Percentiles rank a stretch among this genome's conserved stretches.
phyloP scores from a whole-genome alignment of 169 alveolate genomes.

The Plasmodium yoelii region DNA sequence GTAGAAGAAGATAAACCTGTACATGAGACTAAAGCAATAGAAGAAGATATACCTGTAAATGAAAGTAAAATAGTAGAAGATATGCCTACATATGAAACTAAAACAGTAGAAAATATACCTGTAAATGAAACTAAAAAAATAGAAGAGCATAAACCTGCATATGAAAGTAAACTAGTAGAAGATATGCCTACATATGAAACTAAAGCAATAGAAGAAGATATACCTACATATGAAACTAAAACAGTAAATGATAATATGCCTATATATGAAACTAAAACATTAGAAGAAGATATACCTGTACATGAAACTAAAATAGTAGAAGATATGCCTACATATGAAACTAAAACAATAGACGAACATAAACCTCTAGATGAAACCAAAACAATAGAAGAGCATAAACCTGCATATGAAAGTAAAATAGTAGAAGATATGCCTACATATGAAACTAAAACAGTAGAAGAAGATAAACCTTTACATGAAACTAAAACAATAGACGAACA shows the following conservation, averaged over 20 bases:
- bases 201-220: neutral
- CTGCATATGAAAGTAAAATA: neutral
- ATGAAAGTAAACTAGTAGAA: neutral
- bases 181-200: neutral
- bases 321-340: no score
- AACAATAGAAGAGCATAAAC: no score
- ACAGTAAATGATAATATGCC: no score
- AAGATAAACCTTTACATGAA: slow-evolving; percentile 5
- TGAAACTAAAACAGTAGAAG: neutral
- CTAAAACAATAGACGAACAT: no score
- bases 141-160: slow-evolving; percentile 3
- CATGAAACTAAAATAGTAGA: no score
- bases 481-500: neutral
- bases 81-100: neutral
- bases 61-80: neutral
- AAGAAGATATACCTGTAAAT: neutral
- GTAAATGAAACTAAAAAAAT: neutral
- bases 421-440: no score
- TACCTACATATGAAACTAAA: neutral
- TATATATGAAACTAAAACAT: no score
- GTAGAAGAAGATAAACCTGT: neutral
- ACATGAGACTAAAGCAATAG: neutral
- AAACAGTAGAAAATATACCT: neutral
- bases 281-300: no score
- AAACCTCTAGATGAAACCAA: no score